Conservation (phyloP, 345 rosid species). For the Pistacia atlantica region DNA sequence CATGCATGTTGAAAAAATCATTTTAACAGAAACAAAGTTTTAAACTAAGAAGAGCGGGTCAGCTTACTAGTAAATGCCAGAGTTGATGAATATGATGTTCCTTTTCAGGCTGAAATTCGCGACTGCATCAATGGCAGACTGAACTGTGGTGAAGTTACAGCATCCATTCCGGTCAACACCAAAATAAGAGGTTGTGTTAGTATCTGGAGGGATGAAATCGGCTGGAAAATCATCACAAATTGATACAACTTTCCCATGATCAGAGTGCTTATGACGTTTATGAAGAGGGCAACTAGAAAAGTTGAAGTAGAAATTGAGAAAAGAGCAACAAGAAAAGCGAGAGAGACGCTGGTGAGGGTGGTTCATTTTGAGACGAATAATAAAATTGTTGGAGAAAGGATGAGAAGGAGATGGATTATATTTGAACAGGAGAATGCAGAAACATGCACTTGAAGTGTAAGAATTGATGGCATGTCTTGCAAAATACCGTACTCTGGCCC, state of each 20-base stretch:
- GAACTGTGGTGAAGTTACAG: constrained; percentile 86
- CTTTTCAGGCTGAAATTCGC: constrained; percentile 59
- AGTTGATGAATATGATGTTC: constrained; percentile 74
- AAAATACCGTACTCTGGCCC: constrained; percentile 74
- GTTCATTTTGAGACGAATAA: constrained; percentile 44
- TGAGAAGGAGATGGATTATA: not conserved
- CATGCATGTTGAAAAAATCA: not conserved
- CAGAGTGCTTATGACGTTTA: constrained; percentile 29
- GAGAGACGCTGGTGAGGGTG: constrained; percentile 29
- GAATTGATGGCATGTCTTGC: constrained; percentile 83
- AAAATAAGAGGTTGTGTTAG: constrained; percentile 55
- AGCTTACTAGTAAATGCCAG: constrained; percentile 83
- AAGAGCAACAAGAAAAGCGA: constrained; percentile 42
- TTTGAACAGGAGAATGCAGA: constrained; percentile 24
- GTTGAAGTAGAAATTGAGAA: constrained; percentile 43
- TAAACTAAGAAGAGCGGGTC: no score
- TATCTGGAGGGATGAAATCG: constrained; percentile 68
- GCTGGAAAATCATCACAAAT: constrained; percentile 75
- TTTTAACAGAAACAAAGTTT: no score
- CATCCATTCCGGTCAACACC: constrained; percentile 85
- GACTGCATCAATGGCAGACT: constrained; percentile 69
- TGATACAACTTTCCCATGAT: constrained; percentile 29
- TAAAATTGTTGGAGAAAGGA: not conserved
- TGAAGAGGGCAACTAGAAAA: constrained; percentile 26
- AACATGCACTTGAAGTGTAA: constrained; percentile 73